phyloP scores from a whole-genome alignment of 129 eudicot genomes.

The Logfia minima region DNA sequence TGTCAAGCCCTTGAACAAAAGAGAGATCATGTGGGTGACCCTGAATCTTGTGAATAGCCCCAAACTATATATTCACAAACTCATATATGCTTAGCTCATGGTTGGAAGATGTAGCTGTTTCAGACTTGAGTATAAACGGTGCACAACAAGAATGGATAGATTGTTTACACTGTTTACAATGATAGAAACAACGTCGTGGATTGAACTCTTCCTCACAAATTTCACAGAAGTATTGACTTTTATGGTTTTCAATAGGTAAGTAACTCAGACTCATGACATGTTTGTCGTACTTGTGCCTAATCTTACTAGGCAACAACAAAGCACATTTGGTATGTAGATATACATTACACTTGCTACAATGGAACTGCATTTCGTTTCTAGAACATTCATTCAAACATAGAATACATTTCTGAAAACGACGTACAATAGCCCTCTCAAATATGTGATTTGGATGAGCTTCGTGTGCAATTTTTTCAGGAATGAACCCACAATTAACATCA shows the following conservation, averaged over 20 bases:
- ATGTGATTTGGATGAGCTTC: neutral
- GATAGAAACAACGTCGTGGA: too few relatives aligned
- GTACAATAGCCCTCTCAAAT: neutral
- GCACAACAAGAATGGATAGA: too few relatives aligned
- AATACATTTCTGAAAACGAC: neutral
- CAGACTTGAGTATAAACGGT: too few relatives aligned
- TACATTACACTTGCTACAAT: neutral
- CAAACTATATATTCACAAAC: too few relatives aligned
- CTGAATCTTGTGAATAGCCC: too few relatives aligned
- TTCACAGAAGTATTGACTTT: neutral
- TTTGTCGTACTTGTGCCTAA: neutral
- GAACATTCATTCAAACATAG: neutral
- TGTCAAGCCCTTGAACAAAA: neutral
- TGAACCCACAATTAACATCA: constrained; percentile 1
- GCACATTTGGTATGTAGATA: neutral
- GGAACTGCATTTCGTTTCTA: neutral
- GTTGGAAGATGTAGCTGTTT: too few relatives aligned
- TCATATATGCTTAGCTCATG: too few relatives aligned
- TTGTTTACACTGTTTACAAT: too few relatives aligned
- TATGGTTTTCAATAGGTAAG: neutral
- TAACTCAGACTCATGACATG: neutral
- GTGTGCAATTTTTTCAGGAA: constrained; percentile 1
- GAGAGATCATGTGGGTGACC: too few relatives aligned
- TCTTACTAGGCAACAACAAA: neutral
- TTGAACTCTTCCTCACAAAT: neutral